These are phyloP conservation scores for Gastroboletus turbinatus DNA, from an alignment of 1,284 basidiomycete genomes.

Conservation along the genomic window DNA sequence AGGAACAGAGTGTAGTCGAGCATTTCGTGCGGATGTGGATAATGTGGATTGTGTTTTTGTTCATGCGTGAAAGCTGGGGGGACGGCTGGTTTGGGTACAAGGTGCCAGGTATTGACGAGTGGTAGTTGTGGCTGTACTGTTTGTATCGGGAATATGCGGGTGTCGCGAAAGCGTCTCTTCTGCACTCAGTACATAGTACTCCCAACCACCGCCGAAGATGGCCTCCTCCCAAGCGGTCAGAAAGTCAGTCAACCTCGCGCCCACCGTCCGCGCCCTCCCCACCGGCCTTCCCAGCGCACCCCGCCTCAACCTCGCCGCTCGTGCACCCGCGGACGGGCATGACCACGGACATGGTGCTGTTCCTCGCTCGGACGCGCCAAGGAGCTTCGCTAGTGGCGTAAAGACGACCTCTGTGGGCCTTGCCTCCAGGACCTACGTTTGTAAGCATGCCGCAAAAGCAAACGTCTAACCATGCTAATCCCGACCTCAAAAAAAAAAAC, in stretches of 20 bases:
- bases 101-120: constrained; percentile 32
- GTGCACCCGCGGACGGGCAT: constrained; percentile 61
- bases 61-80: constrained; percentile 30
- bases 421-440: constrained; percentile 63
- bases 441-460: constrained; percentile 47
- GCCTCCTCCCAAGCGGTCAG: constrained; percentile 68
- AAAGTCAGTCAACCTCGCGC: constrained; percentile 81
- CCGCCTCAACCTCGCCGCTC: constrained; percentile 67
- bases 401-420: constrained; percentile 52
- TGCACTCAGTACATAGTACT: background rate
- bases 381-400: constrained; percentile 59
- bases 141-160: constrained; percentile 29
- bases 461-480: constrained; percentile 9
- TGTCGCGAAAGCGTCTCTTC: background rate
- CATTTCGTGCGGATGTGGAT: constrained; percentile 28
- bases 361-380: constrained; percentile 65
- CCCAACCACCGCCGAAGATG: constrained; percentile 40
- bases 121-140: constrained; percentile 28
- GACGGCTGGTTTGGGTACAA: constrained; percentile 35
- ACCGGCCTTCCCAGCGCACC: constrained; percentile 72
- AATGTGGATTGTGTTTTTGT: constrained; percentile 25
- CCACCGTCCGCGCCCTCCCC: constrained; percentile 77
- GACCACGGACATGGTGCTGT: constrained; percentile 54
- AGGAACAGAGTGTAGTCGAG: constrained; percentile 15
- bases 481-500: constrained; percentile 4